Evolutionary conservation across 192 early-diverging fungal genomes (phyloP).

Genomic region (Chytriomyces confervae): DNA sequence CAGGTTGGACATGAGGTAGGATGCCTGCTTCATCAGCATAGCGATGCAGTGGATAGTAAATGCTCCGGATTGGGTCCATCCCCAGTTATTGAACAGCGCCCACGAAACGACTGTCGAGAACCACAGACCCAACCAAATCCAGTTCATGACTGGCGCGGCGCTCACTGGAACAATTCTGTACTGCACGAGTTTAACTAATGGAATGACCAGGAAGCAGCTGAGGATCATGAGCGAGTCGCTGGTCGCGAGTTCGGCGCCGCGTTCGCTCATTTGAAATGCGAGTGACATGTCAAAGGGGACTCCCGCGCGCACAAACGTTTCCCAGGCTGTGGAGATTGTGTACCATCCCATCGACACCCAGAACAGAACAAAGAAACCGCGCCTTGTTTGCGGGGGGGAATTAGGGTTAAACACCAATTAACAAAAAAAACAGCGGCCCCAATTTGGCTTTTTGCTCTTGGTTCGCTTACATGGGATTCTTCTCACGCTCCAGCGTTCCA

Average conservation of each 20-base stretch:
- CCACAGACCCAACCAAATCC: conserved; percentile 46
- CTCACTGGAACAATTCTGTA: conserved; percentile 51
- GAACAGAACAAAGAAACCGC: conserved; percentile 82
- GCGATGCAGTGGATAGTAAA: conserved; percentile 86
- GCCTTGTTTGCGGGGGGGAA: conserved; percentile 13
- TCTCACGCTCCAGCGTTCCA: conserved; percentile 1
- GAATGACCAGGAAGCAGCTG: conserved; percentile 67
- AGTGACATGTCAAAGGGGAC: conserved; percentile 54
- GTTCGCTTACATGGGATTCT: conserved; percentile 14
- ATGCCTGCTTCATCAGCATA: conserved; percentile 97
- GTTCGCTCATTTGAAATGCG: conserved; percentile 62
- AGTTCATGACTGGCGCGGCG: conserved; percentile 62
- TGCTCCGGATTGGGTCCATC: conserved; percentile 85
- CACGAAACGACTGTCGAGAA: conserved; percentile 34
- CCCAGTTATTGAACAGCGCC: conserved; percentile 70
- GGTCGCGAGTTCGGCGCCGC: conserved; percentile 66
- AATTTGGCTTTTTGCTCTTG: not conserved
- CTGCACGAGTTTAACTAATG: conserved; percentile 62
- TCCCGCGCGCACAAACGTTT: conserved; percentile 64
- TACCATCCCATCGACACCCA: conserved; percentile 81
- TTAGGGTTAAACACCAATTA: not conserved
- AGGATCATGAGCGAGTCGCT: conserved; percentile 77
- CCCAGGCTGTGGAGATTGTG: conserved; percentile 61
- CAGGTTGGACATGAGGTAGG: conserved; percentile 85
- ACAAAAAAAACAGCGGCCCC: not conserved